A percentile compares a stretch with the other conserved stretches of the same genome.
Conservation (phyloP, 495 filamentous ascomycete genomes). For the Talaromyces proteolyticus region DNA sequence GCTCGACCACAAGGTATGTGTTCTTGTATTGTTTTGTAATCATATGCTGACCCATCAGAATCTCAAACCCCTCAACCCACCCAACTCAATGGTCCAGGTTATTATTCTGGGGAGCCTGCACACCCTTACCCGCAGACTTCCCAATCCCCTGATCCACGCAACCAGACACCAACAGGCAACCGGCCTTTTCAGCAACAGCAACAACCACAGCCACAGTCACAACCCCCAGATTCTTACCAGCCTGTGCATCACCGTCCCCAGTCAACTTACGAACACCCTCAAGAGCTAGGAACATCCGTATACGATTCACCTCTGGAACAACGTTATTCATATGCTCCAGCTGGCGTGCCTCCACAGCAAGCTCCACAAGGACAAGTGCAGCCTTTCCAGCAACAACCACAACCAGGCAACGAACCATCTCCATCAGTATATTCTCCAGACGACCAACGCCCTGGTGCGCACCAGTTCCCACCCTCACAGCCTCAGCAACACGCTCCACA, state of each 20-base stretch:
- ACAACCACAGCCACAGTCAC: constrained; percentile 31
- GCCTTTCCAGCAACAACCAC: constrained; percentile 33
- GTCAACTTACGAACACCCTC: constrained; percentile 71
- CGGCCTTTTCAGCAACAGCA: constrained; percentile 20
- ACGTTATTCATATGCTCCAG: constrained; percentile 40
- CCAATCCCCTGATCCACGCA: constrained; percentile 40
- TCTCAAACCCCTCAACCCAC: constrained; percentile 22
- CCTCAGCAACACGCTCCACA: constrained; percentile 21
- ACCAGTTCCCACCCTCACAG: constrained; percentile 23
- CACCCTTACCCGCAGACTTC: constrained; percentile 30
- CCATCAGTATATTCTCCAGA: constrained; percentile 56
- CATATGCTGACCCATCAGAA: constrained; percentile 18
- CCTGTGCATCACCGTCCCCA: constrained; percentile 51
- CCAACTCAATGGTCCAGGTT: constrained; percentile 22
- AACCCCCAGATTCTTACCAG: constrained; percentile 34
- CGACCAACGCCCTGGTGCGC: constrained; percentile 33
- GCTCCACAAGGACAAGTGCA: constrained; percentile 31
- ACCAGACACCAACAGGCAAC: constrained; percentile 27
- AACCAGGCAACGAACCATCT: constrained; percentile 43
- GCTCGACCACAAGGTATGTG: constrained; percentile 48
- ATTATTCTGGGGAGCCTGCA: constrained; percentile 27
- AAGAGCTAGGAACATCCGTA: constrained; percentile 77
- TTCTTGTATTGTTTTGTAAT: neutral
- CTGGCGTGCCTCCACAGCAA: constrained; percentile 30
- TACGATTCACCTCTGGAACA: constrained; percentile 75